These are phyloP conservation scores for Heimioporus retisporus DNA, from an alignment of 1,284 basidiomycete genomes.

Conservation along the genomic window DNA sequence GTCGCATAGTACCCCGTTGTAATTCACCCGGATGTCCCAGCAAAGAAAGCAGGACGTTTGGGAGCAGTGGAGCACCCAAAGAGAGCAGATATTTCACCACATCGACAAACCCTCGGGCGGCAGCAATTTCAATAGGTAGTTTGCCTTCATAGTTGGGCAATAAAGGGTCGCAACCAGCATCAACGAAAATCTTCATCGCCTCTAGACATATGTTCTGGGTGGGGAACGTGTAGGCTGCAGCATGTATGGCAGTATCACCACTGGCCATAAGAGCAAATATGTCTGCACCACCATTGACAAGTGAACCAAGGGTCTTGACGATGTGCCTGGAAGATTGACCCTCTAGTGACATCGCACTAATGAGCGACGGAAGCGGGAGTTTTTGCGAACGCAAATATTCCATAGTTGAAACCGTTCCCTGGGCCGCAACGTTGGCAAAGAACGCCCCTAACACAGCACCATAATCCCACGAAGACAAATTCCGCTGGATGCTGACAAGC, in stretches of 20 bases:
- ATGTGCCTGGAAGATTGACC: too few relatives aligned
- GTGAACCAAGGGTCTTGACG: background rate
- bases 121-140: conserved; percentile 2
- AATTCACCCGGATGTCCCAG: too few relatives aligned
- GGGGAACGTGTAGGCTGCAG: background rate
- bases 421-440: too few relatives aligned
- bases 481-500: too few relatives aligned
- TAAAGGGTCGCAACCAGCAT: background rate
- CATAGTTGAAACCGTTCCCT: too few relatives aligned
- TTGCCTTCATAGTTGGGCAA: background rate
- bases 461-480: too few relatives aligned
- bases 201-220: background rate
- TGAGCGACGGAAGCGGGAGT: background rate
- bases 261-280: background rate
- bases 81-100: conserved; percentile 13
- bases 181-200: background rate
- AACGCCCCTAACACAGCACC: too few relatives aligned
- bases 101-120: rapidly evolving
- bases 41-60: conserved; percentile 2
- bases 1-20: too few relatives aligned
- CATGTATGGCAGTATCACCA: background rate
- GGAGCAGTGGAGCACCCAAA: background rate
- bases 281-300: background rate
- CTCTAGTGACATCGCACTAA: background rate
- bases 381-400: too few relatives aligned